Percentiles rank a stretch among this genome's conserved stretches.
These are phyloP conservation scores for Breynia disticha DNA, from an alignment of 441 rosid species.

Conservation along the genomic window DNA sequence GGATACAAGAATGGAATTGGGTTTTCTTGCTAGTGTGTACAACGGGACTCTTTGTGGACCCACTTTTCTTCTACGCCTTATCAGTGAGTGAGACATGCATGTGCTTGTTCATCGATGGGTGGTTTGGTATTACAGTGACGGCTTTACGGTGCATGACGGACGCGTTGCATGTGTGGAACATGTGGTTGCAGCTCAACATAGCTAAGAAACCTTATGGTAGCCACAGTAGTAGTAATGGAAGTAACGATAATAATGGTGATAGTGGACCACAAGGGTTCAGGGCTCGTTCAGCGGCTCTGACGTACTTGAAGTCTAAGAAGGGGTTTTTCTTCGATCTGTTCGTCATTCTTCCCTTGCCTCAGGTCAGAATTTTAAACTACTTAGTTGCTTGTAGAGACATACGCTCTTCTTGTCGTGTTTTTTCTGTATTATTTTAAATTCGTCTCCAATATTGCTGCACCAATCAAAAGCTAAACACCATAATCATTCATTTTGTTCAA, in stretches of 20 bases:
- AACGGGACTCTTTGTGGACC: slow-evolving; percentile 79
- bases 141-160: slow-evolving; percentile 92
- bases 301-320: slow-evolving; percentile 39
- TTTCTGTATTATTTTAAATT: too few relatives aligned
- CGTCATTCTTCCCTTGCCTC: slow-evolving; percentile 74
- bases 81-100: slow-evolving; percentile 55
- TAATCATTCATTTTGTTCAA: too few relatives aligned
- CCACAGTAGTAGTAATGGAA: neutral
- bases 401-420: neutral
- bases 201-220: slow-evolving; percentile 19
- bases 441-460: too few relatives aligned
- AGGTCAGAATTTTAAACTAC: slow-evolving; percentile 30
- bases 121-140: slow-evolving; percentile 82
- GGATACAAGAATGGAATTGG: slow-evolving; percentile 86
- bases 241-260: neutral
- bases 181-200: slow-evolving; percentile 71
- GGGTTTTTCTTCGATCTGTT: slow-evolving; percentile 78
- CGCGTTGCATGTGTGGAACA: slow-evolving; percentile 71
- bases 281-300: slow-evolving; percentile 10
- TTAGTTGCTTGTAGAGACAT: too few relatives aligned
- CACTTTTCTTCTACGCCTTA: slow-evolving; percentile 77
- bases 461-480: too few relatives aligned
- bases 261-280: slow-evolving; percentile 5
- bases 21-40: slow-evolving; percentile 71
- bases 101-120: slow-evolving; percentile 82